Base-by-base conservation (phyloP, 352 stramenopile genomes). In the Pythium grandisporangium region DNA sequence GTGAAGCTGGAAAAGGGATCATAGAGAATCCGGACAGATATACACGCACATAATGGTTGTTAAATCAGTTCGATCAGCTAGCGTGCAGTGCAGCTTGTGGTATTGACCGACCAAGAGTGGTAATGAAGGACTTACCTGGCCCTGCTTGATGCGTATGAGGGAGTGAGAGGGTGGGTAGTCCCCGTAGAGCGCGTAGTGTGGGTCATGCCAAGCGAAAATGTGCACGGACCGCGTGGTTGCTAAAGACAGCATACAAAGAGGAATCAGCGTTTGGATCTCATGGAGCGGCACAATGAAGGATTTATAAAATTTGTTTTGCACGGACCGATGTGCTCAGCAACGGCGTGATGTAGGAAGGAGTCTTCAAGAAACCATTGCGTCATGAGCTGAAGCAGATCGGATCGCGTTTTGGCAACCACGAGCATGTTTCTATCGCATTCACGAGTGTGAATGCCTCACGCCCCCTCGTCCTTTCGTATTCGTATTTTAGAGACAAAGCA, bases 1-100 rank as follows among this genome's bases (percentile, higher is more conserved):
- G 40, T 74, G 53, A 24, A 82, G 24, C 63, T 78, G 43, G n/a
- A 21, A 24, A 35, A 30, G 6, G n/a, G n/a, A n/a, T n/a, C n/a
- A n/a, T n/a, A n/a, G n/a, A n/a, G n/a, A n/a, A n/a, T n/a, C n/a
- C n/a, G n/a, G n/a, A n/a, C n/a, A n/a, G n/a, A n/a, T n/a, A n/a
- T n/a, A n/a, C n/a, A n/a, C n/a, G n/a, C 55, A 41, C 4, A 10
- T 1, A 37, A 27, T 11, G 17, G 27, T 13, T 13, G 22, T 12
- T 26, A 21, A 14, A 39, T 23, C 30, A 21, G 4, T 34, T 11
- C 14, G 13, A n/a, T 16, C n/a, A n/a, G n/a, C n/a, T n/a, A n/a
- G n/a, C n/a, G n/a, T n/a, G n/a, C n/a, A n/a, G n/a, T n/a, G n/a
- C n/a, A n/a, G n/a, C n/a, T n/a, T n/a, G n/a, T n/a, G n/a, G n/a